These are phyloP conservation scores for Diaporthe destruens DNA, from an alignment of 2,329 filamentous ascomycete species.

Conservation along the genomic window DNA sequence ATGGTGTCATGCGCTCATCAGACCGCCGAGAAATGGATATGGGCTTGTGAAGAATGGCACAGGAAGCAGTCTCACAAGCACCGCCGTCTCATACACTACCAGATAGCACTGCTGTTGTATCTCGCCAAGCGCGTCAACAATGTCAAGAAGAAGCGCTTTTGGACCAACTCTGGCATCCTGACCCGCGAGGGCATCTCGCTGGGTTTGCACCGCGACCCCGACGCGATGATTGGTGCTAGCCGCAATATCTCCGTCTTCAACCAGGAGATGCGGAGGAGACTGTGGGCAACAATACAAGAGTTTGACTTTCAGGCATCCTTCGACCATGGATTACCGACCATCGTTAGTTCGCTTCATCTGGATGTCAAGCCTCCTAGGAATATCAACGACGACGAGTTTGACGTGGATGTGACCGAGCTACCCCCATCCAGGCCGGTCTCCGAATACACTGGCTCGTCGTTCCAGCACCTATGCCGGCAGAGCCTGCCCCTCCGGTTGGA, in stretches of 20 bases:
- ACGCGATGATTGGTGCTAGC: conserved; percentile 62
- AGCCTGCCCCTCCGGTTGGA: conserved; percentile 69
- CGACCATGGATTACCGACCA: conserved; percentile 70
- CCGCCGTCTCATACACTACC: conserved; percentile 70
- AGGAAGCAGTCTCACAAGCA: conserved; percentile 71
- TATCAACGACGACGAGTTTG: conserved; percentile 69
- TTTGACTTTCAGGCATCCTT: conserved; percentile 73
- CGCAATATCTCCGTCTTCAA: conserved; percentile 66
- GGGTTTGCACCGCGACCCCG: conserved; percentile 70
- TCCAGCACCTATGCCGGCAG: conserved; percentile 68
- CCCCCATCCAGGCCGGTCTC: conserved; percentile 64
- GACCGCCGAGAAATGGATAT: conserved; percentile 68
- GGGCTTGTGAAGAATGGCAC: conserved; percentile 67
- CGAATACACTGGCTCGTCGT: conserved; percentile 71
- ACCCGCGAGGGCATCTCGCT: conserved; percentile 70
- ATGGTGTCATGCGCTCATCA: conserved; percentile 69
- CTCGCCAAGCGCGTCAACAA: conserved; percentile 72
- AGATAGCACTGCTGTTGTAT: conserved; percentile 70
- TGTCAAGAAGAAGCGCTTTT: conserved; percentile 75
- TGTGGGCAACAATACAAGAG: conserved; percentile 73
- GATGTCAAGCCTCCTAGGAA: conserved; percentile 69
- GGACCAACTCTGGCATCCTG: conserved; percentile 68
- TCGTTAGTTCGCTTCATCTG: conserved; percentile 68
- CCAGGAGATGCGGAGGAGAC: conserved; percentile 71
- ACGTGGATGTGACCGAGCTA: conserved; percentile 63